phyloP scores from a whole-genome alignment of 495 filamentous ascomycete genomes.

The Darksidea phi region DNA sequence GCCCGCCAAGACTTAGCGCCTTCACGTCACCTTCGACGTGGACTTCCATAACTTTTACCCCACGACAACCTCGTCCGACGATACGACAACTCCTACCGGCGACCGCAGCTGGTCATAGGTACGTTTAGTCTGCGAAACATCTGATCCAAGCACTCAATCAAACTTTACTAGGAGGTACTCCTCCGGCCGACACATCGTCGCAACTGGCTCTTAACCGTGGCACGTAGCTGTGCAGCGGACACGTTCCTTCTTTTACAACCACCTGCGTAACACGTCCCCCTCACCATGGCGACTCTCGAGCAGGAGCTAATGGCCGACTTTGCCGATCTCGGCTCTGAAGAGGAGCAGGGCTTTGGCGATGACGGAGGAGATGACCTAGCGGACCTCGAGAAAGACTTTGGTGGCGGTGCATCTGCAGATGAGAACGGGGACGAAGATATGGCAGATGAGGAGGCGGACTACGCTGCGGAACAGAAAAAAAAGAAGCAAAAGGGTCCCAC shows the following conservation, averaged over 20 bases:
- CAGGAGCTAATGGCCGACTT: constrained; percentile 89
- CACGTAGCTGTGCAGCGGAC: background rate
- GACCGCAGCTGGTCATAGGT: background rate
- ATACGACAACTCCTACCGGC: background rate
- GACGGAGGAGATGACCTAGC: constrained; percentile 22
- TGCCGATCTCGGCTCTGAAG: constrained; percentile 59
- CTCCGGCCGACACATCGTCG: constrained; percentile 1
- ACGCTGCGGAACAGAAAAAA: constrained; percentile 49
- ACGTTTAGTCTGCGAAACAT: background rate
- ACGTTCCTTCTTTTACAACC: background rate
- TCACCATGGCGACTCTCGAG: constrained; percentile 69
- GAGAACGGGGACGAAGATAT: constrained; percentile 53
- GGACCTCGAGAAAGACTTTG: constrained; percentile 47
- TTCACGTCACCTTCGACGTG: constrained; percentile 1
- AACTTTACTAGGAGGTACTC: background rate
- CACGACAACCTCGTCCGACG: background rate
- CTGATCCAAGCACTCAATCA: background rate
- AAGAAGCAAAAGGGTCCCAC: constrained; percentile 67
- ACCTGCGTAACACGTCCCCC: background rate
- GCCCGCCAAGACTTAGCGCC: background rate
- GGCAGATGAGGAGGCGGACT: constrained; percentile 49
- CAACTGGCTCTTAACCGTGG: background rate
- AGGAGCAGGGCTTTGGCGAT: constrained; percentile 38
- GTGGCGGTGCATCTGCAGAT: constrained; percentile 42
- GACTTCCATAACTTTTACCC: background rate